Base-by-base conservation (phyloP, 2,329 filamentous ascomycete species). In the Phialophora chinensis region DNA sequence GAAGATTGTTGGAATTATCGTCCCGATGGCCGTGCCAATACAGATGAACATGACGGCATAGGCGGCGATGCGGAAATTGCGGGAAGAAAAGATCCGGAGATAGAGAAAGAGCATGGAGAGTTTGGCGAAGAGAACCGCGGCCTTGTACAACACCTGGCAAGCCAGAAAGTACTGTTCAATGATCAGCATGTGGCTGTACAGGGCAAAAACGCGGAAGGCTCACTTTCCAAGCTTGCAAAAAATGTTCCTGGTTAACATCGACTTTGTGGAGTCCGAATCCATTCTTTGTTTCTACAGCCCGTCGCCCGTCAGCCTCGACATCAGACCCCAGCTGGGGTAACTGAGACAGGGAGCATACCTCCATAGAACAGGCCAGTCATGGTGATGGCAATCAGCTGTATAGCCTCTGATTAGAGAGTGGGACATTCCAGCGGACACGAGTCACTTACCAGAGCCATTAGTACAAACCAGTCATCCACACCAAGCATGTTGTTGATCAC, bases 211-310 rank as follows among this genome's bases (percentile, higher is more conserved):
- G 47, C 12, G 8, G 17, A 31, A 42, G 47, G 52, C 59, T 54
- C n/a, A 61, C 59, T 42, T 61, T 61, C 59, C 59, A 61, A 44
- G 59, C 59, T 53, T 61, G 59, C 49, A 61, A 23, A 42, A 61
- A 53, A 23, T 61, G 59, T 29, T 61, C 33, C 33, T 53, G n/a
- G 49, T 23, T 54, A n/a, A 61, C 59, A 11, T 27, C 23, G n/a
- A 20, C 59, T 61, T 31, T 27, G 27, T 61, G 59, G 23, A 61
- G 59, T 7, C 59, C 59, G 23, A 61, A 61, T 3, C 59, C 59
- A 61, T 61, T 61, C 49, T 61, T 42, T 44, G 59, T 53, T 42
- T 61, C 59, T 61, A 44, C 38, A n/a, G n/a, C 2, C 2, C 35
- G 3, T 35, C 23, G 31, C 20, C 12, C 14, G 20, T 61, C 47